Conservation (phyloP, 139 green algal species). For the Medakamo hakoo region DNA sequence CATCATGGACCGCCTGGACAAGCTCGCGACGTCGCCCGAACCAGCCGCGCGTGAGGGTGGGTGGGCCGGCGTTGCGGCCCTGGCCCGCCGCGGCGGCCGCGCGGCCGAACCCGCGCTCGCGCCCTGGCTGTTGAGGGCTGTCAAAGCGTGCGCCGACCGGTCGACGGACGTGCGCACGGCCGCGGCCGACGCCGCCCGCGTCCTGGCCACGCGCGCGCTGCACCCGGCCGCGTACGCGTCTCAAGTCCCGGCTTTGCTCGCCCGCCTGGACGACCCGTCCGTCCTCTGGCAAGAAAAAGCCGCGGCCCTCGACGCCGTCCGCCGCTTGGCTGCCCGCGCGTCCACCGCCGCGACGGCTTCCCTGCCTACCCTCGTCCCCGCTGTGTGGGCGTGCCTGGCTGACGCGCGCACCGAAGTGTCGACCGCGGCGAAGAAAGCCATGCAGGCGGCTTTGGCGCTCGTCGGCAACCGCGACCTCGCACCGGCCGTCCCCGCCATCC, state of each 20-base stretch:
- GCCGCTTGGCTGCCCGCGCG: background rate
- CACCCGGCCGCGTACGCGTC: no score
- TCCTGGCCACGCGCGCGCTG: no score
- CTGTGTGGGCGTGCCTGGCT: background rate
- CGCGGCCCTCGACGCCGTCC: conserved; percentile 3
- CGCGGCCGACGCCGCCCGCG: no score
- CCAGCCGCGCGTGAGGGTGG: no score
- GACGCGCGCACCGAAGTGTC: background rate
- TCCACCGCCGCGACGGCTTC: background rate
- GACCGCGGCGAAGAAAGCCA: conserved; percentile 19
- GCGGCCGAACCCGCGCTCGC: no score
- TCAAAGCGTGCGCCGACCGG: no score
- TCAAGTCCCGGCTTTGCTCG: no score
- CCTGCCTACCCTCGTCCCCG: background rate
- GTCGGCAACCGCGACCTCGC: conserved; percentile 82
- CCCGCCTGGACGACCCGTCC: background rate
- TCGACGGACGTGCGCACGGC: conserved; percentile 41
- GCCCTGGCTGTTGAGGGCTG: no score
- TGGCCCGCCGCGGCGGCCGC: no score
- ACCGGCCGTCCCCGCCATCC: conserved; percentile 64
- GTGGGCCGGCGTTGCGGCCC: no score
- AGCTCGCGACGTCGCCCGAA: no score
- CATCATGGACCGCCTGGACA: no score
- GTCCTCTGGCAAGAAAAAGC: conserved; percentile 2
- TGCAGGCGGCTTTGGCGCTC: conserved; percentile 23